Conservation (phyloP, 78 protist species). For the Capsaspora owczarzaki region DNA sequence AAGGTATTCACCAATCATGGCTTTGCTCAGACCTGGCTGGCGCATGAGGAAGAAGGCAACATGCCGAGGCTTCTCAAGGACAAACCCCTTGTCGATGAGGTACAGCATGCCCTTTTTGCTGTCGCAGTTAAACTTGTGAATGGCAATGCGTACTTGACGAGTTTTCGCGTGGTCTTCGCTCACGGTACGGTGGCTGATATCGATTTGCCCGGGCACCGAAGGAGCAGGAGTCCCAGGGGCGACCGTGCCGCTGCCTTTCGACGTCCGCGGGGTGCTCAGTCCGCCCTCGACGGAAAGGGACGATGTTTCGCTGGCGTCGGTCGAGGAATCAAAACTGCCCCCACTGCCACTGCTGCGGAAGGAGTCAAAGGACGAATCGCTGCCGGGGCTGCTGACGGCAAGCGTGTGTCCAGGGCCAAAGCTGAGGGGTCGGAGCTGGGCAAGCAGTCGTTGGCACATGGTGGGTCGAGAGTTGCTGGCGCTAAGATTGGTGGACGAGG, state of each 20-base stretch:
- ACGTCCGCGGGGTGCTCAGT: neutral
- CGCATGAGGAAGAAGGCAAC: slow-evolving; percentile 57
- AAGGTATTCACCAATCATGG: slow-evolving; percentile 73
- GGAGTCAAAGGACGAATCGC: too few relatives aligned
- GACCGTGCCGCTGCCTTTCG: neutral
- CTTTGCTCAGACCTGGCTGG: slow-evolving; percentile 7
- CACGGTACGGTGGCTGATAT: neutral
- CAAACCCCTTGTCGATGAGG: slow-evolving; percentile 28
- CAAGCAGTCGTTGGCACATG: too few relatives aligned
- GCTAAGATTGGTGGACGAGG: too few relatives aligned
- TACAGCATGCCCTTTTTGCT: slow-evolving; percentile 64
- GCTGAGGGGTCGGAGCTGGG: too few relatives aligned
- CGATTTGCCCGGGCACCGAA: neutral
- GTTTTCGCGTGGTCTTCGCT: neutral
- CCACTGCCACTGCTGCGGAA: too few relatives aligned
- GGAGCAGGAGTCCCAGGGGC: neutral
- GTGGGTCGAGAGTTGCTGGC: too few relatives aligned
- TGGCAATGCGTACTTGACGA: neutral
- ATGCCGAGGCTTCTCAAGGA: slow-evolving; percentile 30
- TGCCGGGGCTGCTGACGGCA: too few relatives aligned
- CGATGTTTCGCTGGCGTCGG: neutral
- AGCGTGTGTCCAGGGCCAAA: too few relatives aligned
- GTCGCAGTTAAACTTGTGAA: slow-evolving; percentile 49
- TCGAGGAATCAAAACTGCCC: too few relatives aligned
- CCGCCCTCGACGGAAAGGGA: neutral